These are phyloP conservation scores for Aspergillus eucalypticola DNA, from an alignment of 2,329 filamentous ascomycete species.

Conservation along the genomic window DNA sequence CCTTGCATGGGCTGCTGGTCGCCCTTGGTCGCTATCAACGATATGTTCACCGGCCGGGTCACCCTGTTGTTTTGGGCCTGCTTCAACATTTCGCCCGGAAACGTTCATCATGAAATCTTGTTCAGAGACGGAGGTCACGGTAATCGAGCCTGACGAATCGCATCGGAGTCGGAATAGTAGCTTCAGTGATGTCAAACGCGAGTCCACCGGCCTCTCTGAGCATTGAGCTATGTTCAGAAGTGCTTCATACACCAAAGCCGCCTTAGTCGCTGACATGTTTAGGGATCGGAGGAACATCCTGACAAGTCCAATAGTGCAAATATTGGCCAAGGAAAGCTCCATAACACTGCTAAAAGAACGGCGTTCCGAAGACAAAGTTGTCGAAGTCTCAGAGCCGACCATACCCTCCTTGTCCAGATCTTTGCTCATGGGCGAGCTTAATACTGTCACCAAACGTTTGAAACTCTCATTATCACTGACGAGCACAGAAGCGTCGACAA, in stretches of 20 bases:
- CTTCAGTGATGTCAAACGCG: conserved; percentile 73
- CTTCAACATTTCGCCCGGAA: conserved; percentile 64
- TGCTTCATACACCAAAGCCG: conserved; percentile 61
- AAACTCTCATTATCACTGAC: conserved; percentile 35
- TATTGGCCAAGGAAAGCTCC: conserved; percentile 52
- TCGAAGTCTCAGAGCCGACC: conserved; percentile 45
- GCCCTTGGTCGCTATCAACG: conserved; percentile 40
- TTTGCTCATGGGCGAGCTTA: conserved; percentile 38
- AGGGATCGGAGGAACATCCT: conserved; percentile 75
- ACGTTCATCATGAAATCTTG: conserved; percentile 71
- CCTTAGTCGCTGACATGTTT: conserved; percentile 65
- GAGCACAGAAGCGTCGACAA: conserved; percentile 36
- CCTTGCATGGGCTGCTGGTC: conserved; percentile 30
- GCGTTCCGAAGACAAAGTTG: conserved; percentile 29
- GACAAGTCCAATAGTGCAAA: conserved; percentile 70
- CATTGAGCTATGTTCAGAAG: conserved; percentile 65
- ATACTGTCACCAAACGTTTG: conserved; percentile 32
- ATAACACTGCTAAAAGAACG: conserved; percentile 32
- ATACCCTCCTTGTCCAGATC: conserved; percentile 35
- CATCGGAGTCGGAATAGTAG: conserved; percentile 79
- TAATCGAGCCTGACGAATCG: conserved; percentile 76
- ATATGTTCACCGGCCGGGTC: conserved; percentile 40
- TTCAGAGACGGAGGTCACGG: conserved; percentile 69
- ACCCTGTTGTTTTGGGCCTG: conserved; percentile 46
- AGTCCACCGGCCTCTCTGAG: conserved; percentile 63